Conservation (phyloP, 306 rosid species). For the Rubus parviflorus region DNA sequence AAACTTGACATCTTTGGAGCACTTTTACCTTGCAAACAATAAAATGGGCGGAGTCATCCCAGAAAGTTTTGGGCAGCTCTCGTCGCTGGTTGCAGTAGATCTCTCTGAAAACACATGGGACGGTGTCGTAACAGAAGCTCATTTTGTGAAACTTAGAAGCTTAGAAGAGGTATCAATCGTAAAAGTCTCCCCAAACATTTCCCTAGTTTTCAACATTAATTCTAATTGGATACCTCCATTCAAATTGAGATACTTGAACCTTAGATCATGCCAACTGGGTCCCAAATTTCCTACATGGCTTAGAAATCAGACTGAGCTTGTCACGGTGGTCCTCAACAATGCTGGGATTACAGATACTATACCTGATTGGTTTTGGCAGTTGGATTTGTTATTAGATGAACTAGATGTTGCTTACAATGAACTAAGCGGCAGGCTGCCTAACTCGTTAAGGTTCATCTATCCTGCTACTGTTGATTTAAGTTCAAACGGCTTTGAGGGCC, state of each 20-base stretch:
- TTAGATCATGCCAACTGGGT: slow-evolving; percentile 11
- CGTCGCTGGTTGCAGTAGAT: background rate
- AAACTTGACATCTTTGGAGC: slow-evolving; percentile 26
- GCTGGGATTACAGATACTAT: slow-evolving; percentile 20
- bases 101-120: background rate
- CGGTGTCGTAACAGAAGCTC: slow-evolving; percentile 25
- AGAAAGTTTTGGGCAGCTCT: slow-evolving; percentile 19
- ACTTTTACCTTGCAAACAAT: slow-evolving; percentile 21
- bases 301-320: slow-evolving; percentile 17
- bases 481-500: slow-evolving; percentile 2
- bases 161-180: background rate
- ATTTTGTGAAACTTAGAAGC: slow-evolving; percentile 8
- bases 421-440: slow-evolving; percentile 20
- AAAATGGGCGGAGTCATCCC: slow-evolving; percentile 15
- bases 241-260: background rate
- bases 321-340: background rate
- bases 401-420: slow-evolving; percentile 12
- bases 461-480: background rate
- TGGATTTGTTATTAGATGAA: slow-evolving; percentile 15
- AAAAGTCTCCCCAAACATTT: background rate
- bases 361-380: slow-evolving; percentile 30
- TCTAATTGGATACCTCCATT: slow-evolving; percentile 38
- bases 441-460: background rate
- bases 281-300: slow-evolving; percentile 36
- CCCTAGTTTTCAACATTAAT: slow-evolving; percentile 23